These are phyloP conservation scores for Pseudoperonospora humuli DNA, from an alignment of 352 stramenopile genomes.

Conservation along the genomic window DNA sequence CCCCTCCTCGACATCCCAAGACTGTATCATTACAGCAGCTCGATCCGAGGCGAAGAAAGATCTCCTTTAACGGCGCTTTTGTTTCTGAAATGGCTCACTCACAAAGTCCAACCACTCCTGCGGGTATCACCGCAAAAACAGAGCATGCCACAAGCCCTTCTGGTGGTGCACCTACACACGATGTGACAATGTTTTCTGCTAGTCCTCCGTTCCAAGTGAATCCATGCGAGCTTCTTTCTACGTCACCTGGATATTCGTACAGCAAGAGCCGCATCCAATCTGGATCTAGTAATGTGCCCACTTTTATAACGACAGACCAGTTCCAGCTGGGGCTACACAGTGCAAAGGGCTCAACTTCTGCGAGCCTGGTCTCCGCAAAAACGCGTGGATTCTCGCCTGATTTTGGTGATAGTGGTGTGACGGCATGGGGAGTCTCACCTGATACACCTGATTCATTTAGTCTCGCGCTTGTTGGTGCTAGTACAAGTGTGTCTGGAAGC, in stretches of 20 bases:
- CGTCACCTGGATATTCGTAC: constrained; percentile 64
- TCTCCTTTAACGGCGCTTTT: constrained; percentile 39
- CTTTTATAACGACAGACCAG: constrained; percentile 52
- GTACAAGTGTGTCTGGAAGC: constrained; percentile 7
- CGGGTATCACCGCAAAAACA: constrained; percentile 1
- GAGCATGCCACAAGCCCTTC: constrained; percentile 13
- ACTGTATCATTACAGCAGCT: constrained; percentile 32
- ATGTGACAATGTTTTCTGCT: constrained; percentile 27
- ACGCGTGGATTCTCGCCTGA: constrained; percentile 52
- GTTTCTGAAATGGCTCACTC: constrained; percentile 15
- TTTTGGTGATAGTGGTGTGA: constrained; percentile 46
- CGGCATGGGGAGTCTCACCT: constrained; percentile 57
- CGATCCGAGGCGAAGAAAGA: constrained; percentile 21
- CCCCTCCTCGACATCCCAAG: constrained; percentile 60
- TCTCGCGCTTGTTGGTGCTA: constrained; percentile 34
- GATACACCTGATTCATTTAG: constrained; percentile 61
- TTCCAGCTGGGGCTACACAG: constrained; percentile 27
- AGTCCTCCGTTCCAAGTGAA: constrained; percentile 67
- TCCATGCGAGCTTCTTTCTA: constrained; percentile 58
- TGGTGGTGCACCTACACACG: constrained; percentile 1
- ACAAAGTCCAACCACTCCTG: not conserved
- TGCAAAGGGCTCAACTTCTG: constrained; percentile 12
- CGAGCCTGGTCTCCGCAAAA: constrained; percentile 17
- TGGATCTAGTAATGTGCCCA: constrained; percentile 34
- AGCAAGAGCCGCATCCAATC: constrained; percentile 56